phyloP scores from a whole-genome alignment of 148 eudicot genomes.

The Rhododendron henanense region DNA sequence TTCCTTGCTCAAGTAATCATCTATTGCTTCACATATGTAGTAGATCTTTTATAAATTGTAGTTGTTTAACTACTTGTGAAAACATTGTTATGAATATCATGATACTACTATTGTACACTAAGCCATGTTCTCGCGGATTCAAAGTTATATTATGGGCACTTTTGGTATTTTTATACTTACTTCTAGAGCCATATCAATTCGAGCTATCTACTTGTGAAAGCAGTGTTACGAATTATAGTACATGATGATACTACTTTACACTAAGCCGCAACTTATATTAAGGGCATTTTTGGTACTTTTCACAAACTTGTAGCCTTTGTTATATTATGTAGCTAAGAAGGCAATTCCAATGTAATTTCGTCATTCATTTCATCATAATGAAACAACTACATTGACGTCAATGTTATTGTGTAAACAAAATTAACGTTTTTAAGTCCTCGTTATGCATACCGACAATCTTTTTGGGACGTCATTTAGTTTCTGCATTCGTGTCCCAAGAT shows the following conservation, averaged over 20 bases:
- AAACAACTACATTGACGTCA: not conserved
- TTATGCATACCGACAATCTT: not conserved
- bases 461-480: not conserved
- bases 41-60: not conserved
- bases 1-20: slow-evolving; percentile 83
- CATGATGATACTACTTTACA: not conserved
- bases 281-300: not conserved
- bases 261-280: not conserved
- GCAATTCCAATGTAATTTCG: not conserved
- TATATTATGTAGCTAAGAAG: not conserved
- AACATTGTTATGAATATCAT: not conserved
- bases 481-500: not conserved
- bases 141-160: not conserved
- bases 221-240: not conserved
- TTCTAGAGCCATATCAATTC: not conserved
- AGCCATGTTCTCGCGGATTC: not conserved
- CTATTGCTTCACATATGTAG: not conserved
- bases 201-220: not conserved
- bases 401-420: not conserved
- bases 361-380: not conserved
- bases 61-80: not conserved
- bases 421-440: not conserved
- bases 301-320: not conserved
- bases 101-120: not conserved
- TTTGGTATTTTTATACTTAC: not conserved